Evolutionary conservation across 2,329 filamentous ascomycete species (phyloP).

Genomic region (Pseudonectria buxi): DNA sequence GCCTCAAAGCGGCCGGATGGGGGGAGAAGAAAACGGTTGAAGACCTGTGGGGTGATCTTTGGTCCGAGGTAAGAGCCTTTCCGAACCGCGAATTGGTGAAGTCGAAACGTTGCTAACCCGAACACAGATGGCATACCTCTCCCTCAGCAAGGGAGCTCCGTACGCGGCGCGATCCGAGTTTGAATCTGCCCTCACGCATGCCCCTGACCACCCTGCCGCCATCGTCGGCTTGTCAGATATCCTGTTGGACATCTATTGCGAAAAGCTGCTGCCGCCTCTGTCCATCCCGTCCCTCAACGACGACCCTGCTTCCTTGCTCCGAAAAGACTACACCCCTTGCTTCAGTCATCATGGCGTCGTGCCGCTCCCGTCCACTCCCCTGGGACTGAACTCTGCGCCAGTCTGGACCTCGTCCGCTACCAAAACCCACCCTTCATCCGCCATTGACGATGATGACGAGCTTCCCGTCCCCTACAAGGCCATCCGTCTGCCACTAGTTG

Average conservation of each 20-base stretch:
- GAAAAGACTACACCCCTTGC: conserved; percentile 1
- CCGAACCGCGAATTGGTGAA: too few species aligned
- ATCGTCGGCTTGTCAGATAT: conserved; percentile 80
- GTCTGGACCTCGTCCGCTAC: conserved; percentile 11
- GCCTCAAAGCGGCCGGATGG: conserved; percentile 63
- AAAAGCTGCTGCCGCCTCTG: conserved; percentile 55
- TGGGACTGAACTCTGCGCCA: conserved; percentile 37
- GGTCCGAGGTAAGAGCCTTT: conserved; percentile 59
- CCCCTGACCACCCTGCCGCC: conserved; percentile 70
- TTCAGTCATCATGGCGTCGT: conserved; percentile 6
- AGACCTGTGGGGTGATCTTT: conserved; percentile 78
- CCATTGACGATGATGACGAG: conserved; percentile 29
- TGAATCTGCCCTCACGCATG: conserved; percentile 74
- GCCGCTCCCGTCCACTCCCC: conserved; percentile 36
- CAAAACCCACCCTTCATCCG: conserved; percentile 7
- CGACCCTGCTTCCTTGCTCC: conserved; percentile 1
- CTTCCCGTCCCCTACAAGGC: conserved; percentile 49
- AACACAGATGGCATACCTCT: conserved; percentile 60
- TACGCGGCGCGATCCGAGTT: conserved; percentile 70
- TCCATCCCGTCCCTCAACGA: conserved; percentile 40
- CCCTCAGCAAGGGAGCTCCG: conserved; percentile 52
- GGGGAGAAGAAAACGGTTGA: conserved; percentile 75
- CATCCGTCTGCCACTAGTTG: conserved; percentile 62
- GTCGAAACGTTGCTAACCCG: conserved; percentile 8
- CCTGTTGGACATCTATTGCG: conserved; percentile 75